Evolutionary conservation across 1,284 basidiomycete genomes (phyloP).

Genomic region (Apiotrichum laibachii): DNA sequence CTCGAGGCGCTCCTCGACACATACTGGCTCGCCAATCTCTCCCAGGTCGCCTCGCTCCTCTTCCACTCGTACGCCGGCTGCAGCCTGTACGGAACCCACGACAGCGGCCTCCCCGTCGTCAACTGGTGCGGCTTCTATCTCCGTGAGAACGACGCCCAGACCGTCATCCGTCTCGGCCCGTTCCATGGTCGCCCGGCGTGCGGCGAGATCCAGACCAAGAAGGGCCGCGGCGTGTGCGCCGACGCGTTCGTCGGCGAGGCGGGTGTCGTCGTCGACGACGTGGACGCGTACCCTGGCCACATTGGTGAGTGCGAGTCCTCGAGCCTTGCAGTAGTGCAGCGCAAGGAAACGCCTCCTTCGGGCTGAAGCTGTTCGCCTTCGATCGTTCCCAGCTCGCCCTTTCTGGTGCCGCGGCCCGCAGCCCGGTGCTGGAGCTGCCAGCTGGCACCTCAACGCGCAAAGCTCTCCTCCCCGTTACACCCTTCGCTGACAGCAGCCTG

Average conservation of each 20-base stretch:
- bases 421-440: no score
- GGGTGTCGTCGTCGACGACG: conserved; percentile 67
- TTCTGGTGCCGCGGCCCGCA: no score
- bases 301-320: conserved; percentile 53
- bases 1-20: conserved; percentile 62
- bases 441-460: no score
- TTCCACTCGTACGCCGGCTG: conserved; percentile 69
- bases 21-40: conserved; percentile 83
- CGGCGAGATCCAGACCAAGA: conserved; percentile 66
- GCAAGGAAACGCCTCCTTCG: not conserved
- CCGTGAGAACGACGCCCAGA: conserved; percentile 32
- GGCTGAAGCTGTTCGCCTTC: not conserved
- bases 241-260: conserved; percentile 62
- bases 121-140: conserved; percentile 91
- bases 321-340: no score
- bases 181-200: conserved; percentile 87
- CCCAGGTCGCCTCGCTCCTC: conserved; percentile 74
- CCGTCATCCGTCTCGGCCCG: conserved; percentile 66
- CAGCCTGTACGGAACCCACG: conserved; percentile 60
- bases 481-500: conserved; percentile 57
- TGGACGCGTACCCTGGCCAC: conserved; percentile 77
- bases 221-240: conserved; percentile 74
- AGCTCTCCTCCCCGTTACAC: no score
- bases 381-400: no score
- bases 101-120: conserved; percentile 60